phyloP scores from a whole-genome alignment of 2,329 filamentous ascomycete species.

The Penicillium sp. region DNA sequence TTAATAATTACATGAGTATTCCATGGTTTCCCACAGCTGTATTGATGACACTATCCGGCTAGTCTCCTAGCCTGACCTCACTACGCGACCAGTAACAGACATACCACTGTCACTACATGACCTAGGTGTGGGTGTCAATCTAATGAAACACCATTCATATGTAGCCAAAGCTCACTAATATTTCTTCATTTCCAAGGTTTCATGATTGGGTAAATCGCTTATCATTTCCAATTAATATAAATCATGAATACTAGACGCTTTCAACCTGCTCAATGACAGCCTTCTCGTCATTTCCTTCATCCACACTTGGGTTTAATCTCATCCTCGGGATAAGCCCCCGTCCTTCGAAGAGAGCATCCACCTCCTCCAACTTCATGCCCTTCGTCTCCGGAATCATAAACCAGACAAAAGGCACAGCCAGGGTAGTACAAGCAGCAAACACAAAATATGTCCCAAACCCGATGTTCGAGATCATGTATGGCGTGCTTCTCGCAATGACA shows the following conservation, averaged over 20 bases:
- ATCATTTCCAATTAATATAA: background rate
- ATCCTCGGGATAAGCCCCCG: background rate
- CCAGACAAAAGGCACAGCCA: constrained; percentile 22
- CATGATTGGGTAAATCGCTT: background rate
- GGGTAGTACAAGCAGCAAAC: constrained; percentile 16
- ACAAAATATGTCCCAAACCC: constrained; percentile 23
- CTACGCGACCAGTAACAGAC: too few species aligned
- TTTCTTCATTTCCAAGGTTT: background rate
- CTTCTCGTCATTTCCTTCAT: background rate
- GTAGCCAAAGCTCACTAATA: background rate
- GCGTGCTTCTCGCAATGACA: constrained; percentile 64
- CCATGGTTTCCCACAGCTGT: too few species aligned
- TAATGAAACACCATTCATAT: too few species aligned
- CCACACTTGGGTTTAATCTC: background rate
- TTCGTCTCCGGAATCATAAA: constrained; percentile 32
- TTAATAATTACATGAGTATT: too few species aligned
- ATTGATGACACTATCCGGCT: too few species aligned
- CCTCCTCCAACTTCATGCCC: constrained; percentile 30
- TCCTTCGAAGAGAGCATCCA: constrained; percentile 26
- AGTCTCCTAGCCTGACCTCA: too few species aligned
- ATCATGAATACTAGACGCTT: background rate
- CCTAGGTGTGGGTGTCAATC: too few species aligned
- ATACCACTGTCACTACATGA: too few species aligned
- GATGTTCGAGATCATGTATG: constrained; percentile 55
- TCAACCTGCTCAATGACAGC: background rate